Conservation (phyloP, 139 green algal species). For the Chlorella sp. region DNA sequence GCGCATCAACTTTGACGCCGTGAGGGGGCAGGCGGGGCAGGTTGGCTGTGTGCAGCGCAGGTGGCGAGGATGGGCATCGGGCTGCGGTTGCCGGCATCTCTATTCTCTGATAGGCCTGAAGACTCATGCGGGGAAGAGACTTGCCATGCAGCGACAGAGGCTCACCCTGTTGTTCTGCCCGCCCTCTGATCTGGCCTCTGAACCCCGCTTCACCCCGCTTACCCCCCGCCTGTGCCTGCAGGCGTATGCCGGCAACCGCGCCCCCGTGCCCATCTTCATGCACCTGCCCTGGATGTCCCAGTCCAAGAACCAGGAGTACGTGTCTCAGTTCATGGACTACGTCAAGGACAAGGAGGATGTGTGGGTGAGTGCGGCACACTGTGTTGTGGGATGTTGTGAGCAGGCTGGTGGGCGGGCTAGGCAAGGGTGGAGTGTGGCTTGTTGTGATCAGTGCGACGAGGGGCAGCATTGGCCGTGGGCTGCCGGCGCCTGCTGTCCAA, state of each 20-base stretch:
- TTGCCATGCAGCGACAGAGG: too few relatives aligned
- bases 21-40: neutral
- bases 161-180: too few relatives aligned
- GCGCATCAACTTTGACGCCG: constrained; percentile 38
- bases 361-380: neutral
- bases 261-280: constrained; percentile 45
- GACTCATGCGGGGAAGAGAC: neutral
- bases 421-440: neutral
- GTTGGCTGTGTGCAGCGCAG: neutral
- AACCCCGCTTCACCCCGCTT: neutral
- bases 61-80: neutral
- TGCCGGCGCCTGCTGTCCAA: too few relatives aligned
- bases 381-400: neutral
- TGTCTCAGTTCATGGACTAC: constrained; percentile 25
- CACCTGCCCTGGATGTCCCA: constrained; percentile 38
- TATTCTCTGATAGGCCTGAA: too few relatives aligned
- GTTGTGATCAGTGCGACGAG: neutral
- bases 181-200: neutral
- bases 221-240: neutral
- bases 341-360: constrained; percentile 4
- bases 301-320: constrained; percentile 27
- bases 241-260: constrained; percentile 41
- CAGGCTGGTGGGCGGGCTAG: neutral
- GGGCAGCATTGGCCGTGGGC: neutral
- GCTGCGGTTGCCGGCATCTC: too few relatives aligned